phyloP scores from a whole-genome alignment of 148 eudicot species.

The Amaranthus hypochondriacus region DNA sequence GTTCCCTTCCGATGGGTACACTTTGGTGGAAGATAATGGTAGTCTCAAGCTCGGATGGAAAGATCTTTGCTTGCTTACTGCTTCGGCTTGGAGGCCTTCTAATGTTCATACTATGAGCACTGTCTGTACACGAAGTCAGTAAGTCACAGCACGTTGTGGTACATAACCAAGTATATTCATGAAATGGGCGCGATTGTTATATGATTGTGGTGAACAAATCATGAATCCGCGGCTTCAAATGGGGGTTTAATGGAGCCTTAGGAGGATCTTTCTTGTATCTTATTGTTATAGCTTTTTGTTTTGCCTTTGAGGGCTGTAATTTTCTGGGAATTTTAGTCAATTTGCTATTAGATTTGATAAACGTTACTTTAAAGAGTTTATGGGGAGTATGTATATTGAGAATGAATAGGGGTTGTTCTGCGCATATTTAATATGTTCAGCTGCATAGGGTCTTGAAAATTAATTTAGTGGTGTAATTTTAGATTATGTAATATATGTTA shows the following conservation, averaged over 20 bases:
- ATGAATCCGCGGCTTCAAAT: neutral
- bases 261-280: constrained; percentile 2
- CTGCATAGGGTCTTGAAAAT: no score
- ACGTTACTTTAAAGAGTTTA: neutral
- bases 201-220: neutral
- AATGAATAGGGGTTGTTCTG: no score
- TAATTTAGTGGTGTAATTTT: no score
- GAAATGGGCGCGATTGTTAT: neutral
- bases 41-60: constrained; percentile 96
- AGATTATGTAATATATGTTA: no score
- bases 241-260: neutral
- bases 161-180: neutral
- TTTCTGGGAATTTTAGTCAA: neutral
- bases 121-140: constrained; percentile 30
- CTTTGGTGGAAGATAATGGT: constrained; percentile 88
- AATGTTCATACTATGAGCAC: constrained; percentile 34
- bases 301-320: neutral
- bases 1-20: constrained; percentile 94
- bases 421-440: constrained; percentile 13
- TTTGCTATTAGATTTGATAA: neutral
- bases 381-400: neutral
- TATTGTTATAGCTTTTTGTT: neutral
- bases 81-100: constrained; percentile 91
- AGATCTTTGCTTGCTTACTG: constrained; percentile 88
- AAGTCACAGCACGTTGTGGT: neutral